phyloP scores from a whole-genome alignment of 768 basidiomycete species.

The Tricholoma matsutake region DNA sequence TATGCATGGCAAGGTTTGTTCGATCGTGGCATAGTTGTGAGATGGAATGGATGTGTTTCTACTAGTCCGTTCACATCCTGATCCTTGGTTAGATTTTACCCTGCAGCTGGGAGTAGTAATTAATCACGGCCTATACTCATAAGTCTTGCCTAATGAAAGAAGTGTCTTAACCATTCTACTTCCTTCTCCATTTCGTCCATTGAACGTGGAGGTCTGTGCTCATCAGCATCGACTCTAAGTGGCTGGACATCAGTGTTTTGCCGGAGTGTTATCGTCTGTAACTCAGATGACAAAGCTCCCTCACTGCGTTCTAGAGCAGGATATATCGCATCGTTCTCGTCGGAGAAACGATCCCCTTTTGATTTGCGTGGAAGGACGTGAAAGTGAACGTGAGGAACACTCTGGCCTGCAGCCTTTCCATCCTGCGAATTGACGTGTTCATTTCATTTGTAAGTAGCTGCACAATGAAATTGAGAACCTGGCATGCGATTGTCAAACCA shows the following conservation, averaged over 20 bases:
- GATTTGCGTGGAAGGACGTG: conserved; percentile 85
- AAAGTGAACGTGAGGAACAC: conserved; percentile 93
- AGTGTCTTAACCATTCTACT: conserved; percentile 60
- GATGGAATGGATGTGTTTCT: background rate
- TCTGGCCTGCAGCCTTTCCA: conserved; percentile 77
- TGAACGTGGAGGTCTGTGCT: conserved; percentile 57
- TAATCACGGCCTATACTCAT: background rate
- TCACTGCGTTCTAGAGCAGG: conserved; percentile 72
- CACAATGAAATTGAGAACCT: conserved; percentile 45
- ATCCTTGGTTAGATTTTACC: background rate
- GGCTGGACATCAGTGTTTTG: conserved; percentile 20
- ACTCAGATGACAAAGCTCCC: conserved; percentile 40
- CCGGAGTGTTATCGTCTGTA: conserved; percentile 28
- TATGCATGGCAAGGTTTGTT: conserved; percentile 27
- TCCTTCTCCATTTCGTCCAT: conserved; percentile 79
- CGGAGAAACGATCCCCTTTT: conserved; percentile 63
- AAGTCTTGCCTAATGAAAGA: conserved; percentile 40
- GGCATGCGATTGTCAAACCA: conserved; percentile 83
- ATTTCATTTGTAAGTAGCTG: background rate
- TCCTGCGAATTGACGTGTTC: conserved; percentile 47
- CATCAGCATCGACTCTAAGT: conserved; percentile 68
- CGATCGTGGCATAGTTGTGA: conserved; percentile 29
- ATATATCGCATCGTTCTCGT: conserved; percentile 71
- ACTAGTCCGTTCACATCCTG: background rate
- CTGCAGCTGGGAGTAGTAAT: background rate